Percentiles rank a stretch among this genome's conserved stretches.
phyloP scores from a whole-genome alignment of 23 red algal species.

The Gracilaria domingensis region DNA sequence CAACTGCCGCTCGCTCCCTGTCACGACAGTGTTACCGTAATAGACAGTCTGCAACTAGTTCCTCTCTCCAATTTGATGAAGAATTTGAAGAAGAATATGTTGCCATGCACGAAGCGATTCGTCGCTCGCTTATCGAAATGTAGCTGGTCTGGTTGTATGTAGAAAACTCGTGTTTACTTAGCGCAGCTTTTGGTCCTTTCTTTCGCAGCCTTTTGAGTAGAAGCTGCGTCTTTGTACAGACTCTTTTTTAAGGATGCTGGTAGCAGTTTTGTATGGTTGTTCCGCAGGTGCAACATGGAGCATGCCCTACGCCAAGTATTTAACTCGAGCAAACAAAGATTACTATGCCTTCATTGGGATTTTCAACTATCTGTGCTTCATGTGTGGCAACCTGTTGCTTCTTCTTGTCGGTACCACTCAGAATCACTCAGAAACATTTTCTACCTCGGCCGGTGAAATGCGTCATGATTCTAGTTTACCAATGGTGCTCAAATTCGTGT shows the following conservation, averaged over 20 bases:
- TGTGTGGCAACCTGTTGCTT: neutral
- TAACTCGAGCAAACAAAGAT: neutral
- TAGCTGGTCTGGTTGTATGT: slow-evolving; percentile 2
- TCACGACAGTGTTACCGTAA: slow-evolving; percentile 6
- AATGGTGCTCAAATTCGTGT: neutral
- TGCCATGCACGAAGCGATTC: slow-evolving; percentile 38
- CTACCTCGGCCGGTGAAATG: neutral
- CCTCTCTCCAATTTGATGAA: slow-evolving; percentile 19
- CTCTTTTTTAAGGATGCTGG: neutral
- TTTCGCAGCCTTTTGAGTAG: neutral
- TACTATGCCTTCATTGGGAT: neutral
- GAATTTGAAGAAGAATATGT: slow-evolving; percentile 17
- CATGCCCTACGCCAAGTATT: neutral
- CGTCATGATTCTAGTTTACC: neutral
- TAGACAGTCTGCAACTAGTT: slow-evolving; percentile 4
- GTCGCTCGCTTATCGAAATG: slow-evolving; percentile 58
- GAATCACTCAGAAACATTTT: neutral
- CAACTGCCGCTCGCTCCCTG: neutral
- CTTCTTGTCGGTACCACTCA: neutral
- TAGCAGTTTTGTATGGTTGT: neutral
- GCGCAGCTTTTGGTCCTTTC: slow-evolving; percentile 10
- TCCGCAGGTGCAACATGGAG: neutral
- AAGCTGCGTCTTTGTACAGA: slow-evolving; percentile 24
- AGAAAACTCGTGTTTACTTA: slow-evolving; percentile 10
- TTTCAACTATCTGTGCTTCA: neutral